Evolutionary conservation across 805 yeast species (phyloP).

Genomic region (Pichia insulana): DNA sequence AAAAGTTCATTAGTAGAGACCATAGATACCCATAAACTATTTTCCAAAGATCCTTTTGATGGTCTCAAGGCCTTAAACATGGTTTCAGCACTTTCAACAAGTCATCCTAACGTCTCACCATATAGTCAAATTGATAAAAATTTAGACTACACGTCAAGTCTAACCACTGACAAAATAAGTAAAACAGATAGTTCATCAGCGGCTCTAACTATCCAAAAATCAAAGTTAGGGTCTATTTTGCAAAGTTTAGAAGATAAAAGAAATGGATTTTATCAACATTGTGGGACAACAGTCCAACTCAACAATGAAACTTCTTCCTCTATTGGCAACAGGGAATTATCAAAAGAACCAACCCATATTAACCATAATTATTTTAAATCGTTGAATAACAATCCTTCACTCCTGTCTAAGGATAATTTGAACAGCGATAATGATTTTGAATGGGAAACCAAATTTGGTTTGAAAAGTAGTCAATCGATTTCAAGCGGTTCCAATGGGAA

Average conservation of each 20-base stretch:
- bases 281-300: neutral
- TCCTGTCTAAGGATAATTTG: neutral
- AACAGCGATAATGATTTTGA: neutral
- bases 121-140: neutral
- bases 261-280: conserved; percentile 3
- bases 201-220: no score
- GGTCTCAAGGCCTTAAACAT: neutral
- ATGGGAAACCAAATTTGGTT: conserved; percentile 4
- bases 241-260: conserved; percentile 1
- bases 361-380: no score
- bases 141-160: neutral
- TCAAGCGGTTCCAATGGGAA: neutral
- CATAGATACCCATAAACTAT: neutral
- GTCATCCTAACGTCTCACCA: conserved; percentile 1
- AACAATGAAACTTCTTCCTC: neutral
- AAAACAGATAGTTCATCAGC: no score
- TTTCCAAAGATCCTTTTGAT: neutral
- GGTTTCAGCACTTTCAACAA: conserved; percentile 1
- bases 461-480: no score
- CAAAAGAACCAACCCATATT: no score
- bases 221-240: neutral
- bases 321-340: neutral
- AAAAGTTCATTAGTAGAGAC: neutral
- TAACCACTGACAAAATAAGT: neutral
- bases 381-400: no score